Evolutionary conservation across 768 basidiomycete genomes (phyloP).

Genomic region (Amylocystis lapponica): DNA sequence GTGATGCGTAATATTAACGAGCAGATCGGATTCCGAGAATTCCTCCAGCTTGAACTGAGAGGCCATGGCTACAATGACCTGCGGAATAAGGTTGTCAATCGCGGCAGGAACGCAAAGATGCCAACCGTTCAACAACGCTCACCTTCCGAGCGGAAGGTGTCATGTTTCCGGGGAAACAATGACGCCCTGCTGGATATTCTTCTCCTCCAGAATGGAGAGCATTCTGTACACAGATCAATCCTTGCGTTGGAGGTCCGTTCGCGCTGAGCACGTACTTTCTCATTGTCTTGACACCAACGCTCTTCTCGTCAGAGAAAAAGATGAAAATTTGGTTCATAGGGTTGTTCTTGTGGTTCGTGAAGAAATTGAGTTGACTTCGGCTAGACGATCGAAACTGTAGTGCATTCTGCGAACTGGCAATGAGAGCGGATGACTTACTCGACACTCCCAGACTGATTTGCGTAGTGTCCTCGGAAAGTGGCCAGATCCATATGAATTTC

Average conservation of each 20-base stretch:
- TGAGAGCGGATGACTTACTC: conserved; percentile 57
- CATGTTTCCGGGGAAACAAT: conserved; percentile 97
- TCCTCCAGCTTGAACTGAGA: conserved; percentile 86
- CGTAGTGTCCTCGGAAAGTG: conserved; percentile 70
- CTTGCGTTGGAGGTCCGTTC: not conserved
- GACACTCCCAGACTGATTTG: conserved; percentile 64
- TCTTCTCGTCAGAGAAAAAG: conserved; percentile 93
- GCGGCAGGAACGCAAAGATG: not conserved
- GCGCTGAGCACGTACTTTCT: conserved; percentile 65
- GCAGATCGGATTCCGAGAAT: conserved; percentile 91
- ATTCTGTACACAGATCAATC: conserved; percentile 45
- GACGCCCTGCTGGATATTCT: conserved; percentile 83
- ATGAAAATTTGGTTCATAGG: conserved; percentile 81
- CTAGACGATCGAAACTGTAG: too few species aligned
- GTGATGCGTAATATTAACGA: conserved; percentile 97
- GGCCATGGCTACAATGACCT: conserved; percentile 93
- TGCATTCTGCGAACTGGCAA: not conserved
- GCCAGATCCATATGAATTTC: conserved; percentile 87
- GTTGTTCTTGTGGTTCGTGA: conserved; percentile 66
- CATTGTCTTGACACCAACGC: conserved; percentile 97
- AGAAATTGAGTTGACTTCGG: conserved; percentile 87
- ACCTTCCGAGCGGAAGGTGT: conserved; percentile 96
- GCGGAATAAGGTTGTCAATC: conserved; percentile 3
- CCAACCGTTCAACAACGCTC: not conserved
- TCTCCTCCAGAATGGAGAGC: conserved; percentile 85